Percentiles rank a stretch among this genome's conserved stretches.
Conservation (phyloP, 2,329 filamentous ascomycete species). For the Aspergillus niger region DNA sequence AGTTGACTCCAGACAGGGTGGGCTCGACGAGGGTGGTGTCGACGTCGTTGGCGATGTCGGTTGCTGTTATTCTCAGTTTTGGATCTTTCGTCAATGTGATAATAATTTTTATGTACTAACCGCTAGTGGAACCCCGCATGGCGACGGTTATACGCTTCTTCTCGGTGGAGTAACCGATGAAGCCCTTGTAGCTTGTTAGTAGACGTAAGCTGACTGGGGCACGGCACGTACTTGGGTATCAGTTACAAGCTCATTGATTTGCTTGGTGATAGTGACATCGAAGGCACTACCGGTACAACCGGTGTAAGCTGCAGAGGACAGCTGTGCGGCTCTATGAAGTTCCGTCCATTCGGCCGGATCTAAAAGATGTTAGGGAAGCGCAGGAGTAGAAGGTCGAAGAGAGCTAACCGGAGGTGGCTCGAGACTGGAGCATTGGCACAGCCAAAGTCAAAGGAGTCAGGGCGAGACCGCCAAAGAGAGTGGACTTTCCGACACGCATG, state of each 20-base stretch:
- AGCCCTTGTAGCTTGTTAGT: slow-evolving; percentile 23
- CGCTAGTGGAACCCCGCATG: slow-evolving; percentile 34
- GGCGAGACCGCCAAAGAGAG: not conserved
- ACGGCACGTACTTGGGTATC: slow-evolving; percentile 25
- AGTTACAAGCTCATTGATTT: slow-evolving; percentile 25
- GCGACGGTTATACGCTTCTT: slow-evolving; percentile 32
- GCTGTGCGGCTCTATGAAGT: slow-evolving; percentile 30
- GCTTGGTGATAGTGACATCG: slow-evolving; percentile 35
- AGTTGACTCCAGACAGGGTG: slow-evolving; percentile 30
- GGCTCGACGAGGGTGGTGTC: slow-evolving; percentile 28
- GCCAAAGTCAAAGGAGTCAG: not conserved
- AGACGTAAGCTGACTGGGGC: too few species aligned
- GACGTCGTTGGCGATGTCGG: slow-evolving; percentile 30
- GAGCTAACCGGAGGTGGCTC: not conserved
- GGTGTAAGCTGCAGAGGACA: slow-evolving; percentile 34
- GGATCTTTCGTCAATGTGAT: not conserved
- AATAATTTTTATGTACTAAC: slow-evolving; percentile 12
- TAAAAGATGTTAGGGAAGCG: not conserved
- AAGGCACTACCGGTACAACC: slow-evolving; percentile 31
- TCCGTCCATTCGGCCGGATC: slow-evolving; percentile 22
- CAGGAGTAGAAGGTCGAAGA: too few species aligned
- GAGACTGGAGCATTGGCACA: not conserved
- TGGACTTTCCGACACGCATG: not conserved
- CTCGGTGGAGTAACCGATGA: slow-evolving; percentile 29
- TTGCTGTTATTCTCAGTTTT: slow-evolving; percentile 8